Conservation (phyloP, 2,329 filamentous ascomycete species). For the Penicillium janthinellum region DNA sequence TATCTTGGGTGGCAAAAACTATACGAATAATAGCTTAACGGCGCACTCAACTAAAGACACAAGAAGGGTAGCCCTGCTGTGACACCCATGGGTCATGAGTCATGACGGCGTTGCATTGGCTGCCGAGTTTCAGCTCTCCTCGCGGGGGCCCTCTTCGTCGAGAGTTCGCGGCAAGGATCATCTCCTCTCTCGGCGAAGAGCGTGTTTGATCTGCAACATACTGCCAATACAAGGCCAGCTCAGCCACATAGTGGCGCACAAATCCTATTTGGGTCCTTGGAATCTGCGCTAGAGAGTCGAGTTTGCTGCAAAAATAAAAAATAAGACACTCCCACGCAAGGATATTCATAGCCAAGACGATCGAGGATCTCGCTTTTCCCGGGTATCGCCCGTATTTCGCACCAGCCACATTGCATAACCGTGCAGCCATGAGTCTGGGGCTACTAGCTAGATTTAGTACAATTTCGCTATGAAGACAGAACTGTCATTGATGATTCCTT, state of each 20-base stretch:
- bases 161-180: conserved; percentile 5
- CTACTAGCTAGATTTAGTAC: neutral
- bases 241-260: conserved; percentile 22
- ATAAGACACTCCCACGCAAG: neutral
- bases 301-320: neutral
- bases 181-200: conserved; percentile 8
- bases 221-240: neutral
- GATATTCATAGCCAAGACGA: neutral
- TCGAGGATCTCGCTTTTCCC: neutral
- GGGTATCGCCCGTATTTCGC: neutral
- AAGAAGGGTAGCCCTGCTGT: neutral
- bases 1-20: conserved; percentile 4
- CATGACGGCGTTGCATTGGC: conserved; percentile 1
- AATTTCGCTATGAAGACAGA: neutral
- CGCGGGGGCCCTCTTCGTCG: conserved; percentile 8
- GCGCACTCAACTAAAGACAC: neutral
- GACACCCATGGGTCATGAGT: neutral
- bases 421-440: neutral
- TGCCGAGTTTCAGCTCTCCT: conserved; percentile 13
- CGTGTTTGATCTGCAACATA: conserved; percentile 6
- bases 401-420: neutral
- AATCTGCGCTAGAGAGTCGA: neutral
- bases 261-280: neutral
- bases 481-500: neutral
- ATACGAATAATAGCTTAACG: conserved; percentile 4